Conservation (phyloP, 2,329 filamentous ascomycete species). For the Zymoseptoria brevis region DNA sequence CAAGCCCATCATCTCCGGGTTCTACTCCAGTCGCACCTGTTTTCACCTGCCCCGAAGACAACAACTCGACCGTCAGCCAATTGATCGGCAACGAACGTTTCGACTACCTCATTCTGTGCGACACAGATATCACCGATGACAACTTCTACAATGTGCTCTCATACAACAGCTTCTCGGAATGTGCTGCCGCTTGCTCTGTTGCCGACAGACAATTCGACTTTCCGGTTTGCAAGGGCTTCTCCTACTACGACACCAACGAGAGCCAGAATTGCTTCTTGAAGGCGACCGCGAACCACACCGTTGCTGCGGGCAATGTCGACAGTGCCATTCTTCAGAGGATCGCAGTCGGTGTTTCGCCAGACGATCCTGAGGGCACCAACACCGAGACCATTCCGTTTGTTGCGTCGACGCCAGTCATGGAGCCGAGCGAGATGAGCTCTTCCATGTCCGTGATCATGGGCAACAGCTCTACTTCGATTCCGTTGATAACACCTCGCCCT, state of each 20-base stretch:
- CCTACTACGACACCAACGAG: conserved; percentile 20
- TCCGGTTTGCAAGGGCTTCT: conserved; percentile 27
- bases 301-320: conserved; percentile 21
- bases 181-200: conserved; percentile 27
- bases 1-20: not conserved
- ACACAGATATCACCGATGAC: conserved; percentile 24
- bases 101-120: conserved; percentile 29
- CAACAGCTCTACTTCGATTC: conserved; percentile 23
- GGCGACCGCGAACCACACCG: conserved; percentile 17
- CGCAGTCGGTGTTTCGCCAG: conserved; percentile 20
- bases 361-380: conserved; percentile 15
- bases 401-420: conserved; percentile 10
- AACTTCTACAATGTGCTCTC: conserved; percentile 20
- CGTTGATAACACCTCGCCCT: conserved; percentile 24
- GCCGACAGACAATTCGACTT: conserved; percentile 23
- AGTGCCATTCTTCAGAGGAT: conserved; percentile 25
- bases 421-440: conserved; percentile 18
- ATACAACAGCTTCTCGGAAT: conserved; percentile 26
- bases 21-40: conserved; percentile 23
- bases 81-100: conserved; percentile 26
- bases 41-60: conserved; percentile 27
- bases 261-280: conserved; percentile 30
- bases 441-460: conserved; percentile 21
- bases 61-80: conserved; percentile 26
- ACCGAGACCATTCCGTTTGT: conserved; percentile 20